Conservation (phyloP, 2,329 filamentous ascomycete species). For the Byssothecium circinans region DNA sequence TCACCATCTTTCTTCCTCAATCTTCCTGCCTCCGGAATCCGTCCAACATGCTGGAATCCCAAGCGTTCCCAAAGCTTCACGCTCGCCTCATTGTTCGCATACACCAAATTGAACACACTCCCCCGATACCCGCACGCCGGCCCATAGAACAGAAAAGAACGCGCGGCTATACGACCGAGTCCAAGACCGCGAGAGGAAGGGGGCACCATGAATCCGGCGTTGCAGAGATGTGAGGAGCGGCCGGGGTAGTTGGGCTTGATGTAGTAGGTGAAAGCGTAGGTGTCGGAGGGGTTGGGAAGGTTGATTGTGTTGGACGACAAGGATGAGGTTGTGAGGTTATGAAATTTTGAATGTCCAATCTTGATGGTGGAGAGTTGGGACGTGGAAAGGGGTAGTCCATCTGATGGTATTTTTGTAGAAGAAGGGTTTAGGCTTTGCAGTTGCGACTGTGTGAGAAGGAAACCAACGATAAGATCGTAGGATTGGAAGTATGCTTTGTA, state of each 20-base stretch:
- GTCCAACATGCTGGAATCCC: slow-evolving; percentile 6
- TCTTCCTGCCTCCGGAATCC: slow-evolving; percentile 9
- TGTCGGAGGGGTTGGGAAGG: background rate
- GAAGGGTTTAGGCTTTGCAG: background rate
- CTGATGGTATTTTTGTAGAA: background rate
- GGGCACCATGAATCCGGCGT: slow-evolving; percentile 51
- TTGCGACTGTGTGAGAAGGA: slow-evolving; percentile 5
- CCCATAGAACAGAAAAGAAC: slow-evolving; percentile 7
- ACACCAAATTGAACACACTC: slow-evolving; percentile 11
- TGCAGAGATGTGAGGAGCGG: slow-evolving; percentile 80
- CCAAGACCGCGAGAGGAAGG: slow-evolving; percentile 4
- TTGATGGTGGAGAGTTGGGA: slow-evolving; percentile 3
- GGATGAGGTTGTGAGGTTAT: background rate
- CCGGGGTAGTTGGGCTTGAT: slow-evolving; percentile 90
- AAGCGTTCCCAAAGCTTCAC: slow-evolving; percentile 7
- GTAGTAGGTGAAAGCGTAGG: slow-evolving; percentile 60
- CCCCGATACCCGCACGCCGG: slow-evolving; percentile 8
- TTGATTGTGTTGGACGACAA: background rate
- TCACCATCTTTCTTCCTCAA: slow-evolving; percentile 3
- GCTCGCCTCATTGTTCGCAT: slow-evolving; percentile 9
- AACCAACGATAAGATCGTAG: slow-evolving; percentile 8
- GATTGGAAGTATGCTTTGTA: slow-evolving; percentile 8
- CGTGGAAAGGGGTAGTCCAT: slow-evolving; percentile 1
- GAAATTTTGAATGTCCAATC: slow-evolving; percentile 3
- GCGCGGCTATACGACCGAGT: slow-evolving; percentile 10